Evolutionary conservation across 345 rosid species (phyloP).

Genomic region (Limnanthes douglasii): DNA sequence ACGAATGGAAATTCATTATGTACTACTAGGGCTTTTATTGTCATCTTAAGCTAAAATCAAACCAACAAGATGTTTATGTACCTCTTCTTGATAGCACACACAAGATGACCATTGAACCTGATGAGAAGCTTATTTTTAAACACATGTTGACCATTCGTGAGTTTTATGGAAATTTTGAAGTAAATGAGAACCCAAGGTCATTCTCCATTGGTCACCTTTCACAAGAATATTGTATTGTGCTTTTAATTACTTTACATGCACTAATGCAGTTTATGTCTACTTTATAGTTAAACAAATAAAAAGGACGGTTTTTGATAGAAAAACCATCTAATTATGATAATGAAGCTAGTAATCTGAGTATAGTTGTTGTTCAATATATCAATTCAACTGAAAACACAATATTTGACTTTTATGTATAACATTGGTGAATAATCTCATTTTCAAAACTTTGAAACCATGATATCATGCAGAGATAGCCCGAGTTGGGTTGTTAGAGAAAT

Average conservation of each 20-base stretch:
- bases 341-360: constrained; percentile 15
- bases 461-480: constrained; percentile 62
- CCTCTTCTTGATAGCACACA: constrained; percentile 67
- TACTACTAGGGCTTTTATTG: constrained; percentile 54
- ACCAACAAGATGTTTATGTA: constrained; percentile 48
- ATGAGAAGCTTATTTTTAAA: constrained; percentile 35
- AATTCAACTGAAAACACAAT: constrained; percentile 13
- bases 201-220: not conserved
- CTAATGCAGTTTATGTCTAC: constrained; percentile 1
- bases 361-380: constrained; percentile 11
- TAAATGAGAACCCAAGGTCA: constrained; percentile 72
- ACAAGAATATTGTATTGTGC: not conserved
- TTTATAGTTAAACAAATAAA: constrained; percentile 54
- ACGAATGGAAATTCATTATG: constrained; percentile 8
- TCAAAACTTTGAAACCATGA: constrained; percentile 73
- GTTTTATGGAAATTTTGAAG: constrained; percentile 41
- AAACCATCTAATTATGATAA: constrained; percentile 58
- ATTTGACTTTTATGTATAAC: constrained; percentile 11
- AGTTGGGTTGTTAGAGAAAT: constrained; percentile 58
- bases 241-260: not conserved
- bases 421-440: constrained; percentile 52
- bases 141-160: constrained; percentile 32
- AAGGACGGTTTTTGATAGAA: constrained; percentile 23
- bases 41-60: constrained; percentile 67
- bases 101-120: constrained; percentile 54